Evolutionary conservation across 2,329 filamentous ascomycete species (phyloP), one percentile per base, ranked within the genome.

Genomic region (Aspergillus udagawae): DNA sequence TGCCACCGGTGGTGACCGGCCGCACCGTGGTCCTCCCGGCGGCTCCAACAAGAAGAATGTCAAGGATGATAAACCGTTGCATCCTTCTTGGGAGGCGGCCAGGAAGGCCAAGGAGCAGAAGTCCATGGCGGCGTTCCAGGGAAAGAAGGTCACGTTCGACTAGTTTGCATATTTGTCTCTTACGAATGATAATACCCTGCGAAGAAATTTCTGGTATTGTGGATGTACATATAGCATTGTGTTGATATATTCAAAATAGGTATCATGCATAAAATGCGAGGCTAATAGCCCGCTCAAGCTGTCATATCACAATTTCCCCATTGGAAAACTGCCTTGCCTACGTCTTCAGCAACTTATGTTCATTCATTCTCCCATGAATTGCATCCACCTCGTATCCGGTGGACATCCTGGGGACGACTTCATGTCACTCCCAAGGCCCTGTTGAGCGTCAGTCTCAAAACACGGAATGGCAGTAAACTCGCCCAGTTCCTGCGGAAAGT

Each of bases 21-120:
- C 29, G 47, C 51, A 65, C 52, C 56, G 60, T 41, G 54, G 42
- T 21, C 52, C 58, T 21, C 47, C 49, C 8, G 6, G 70, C 66
- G 53, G 63, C 67, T 44, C 5, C 14, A 17, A 65, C 52, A 54
- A 60, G 35, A 63, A 51, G 28, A 61, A 65, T 21, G 57, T 63
- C 1, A 63, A 70, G 56, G 81, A 85, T 57, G 71, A 75, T 45
- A 82, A 82, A 9, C 73, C 81, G 5, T 63, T 87, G 63, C 85
- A 88, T 79, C 85, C 85, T 21, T 86, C 83, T 54, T 88, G 85
- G 85, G 80, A 83, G 69, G 85, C 85, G 6, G 83, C 83, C 29
- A 84, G 82, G 74, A 78, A 78, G 66, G 80, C 82, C 14, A 87
- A 87, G 73, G 74, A 78, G 59, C 77, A 78, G 67, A 70, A 70